A percentile compares a stretch with the other conserved stretches of the same genome.
Evolutionary conservation across 805 yeast species (phyloP).

Genomic region (Candida schatavii): DNA sequence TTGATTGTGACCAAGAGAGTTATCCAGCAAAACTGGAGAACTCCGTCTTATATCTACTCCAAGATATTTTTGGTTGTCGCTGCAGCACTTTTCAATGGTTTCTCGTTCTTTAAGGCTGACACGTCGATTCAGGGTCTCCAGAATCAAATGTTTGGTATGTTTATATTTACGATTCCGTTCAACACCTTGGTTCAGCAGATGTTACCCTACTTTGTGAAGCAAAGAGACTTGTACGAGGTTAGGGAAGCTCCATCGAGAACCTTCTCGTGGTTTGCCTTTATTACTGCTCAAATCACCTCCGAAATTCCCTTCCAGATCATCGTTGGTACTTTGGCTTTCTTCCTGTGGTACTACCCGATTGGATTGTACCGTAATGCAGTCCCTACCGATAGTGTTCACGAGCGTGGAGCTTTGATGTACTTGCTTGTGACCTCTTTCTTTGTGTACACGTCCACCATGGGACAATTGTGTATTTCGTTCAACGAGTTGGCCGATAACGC

Average conservation of each 20-base stretch:
- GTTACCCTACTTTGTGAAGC: conserved; percentile 42
- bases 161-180: conserved; percentile 42
- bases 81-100: conserved; percentile 67
- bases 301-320: conserved; percentile 48
- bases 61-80: conserved; percentile 54
- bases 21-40: conserved; percentile 47
- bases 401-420: conserved; percentile 41
- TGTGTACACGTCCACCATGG: conserved; percentile 26
- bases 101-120: conserved; percentile 63
- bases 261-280: conserved; percentile 42
- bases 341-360: conserved; percentile 63
- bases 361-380: conserved; percentile 48
- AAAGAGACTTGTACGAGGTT: conserved; percentile 46
- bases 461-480: conserved; percentile 28
- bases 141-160: conserved; percentile 58
- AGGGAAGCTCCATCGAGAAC: conserved; percentile 45
- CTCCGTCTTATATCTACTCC: conserved; percentile 59
- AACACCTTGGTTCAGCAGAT: conserved; percentile 39
- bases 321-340: conserved; percentile 40
- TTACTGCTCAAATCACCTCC: conserved; percentile 37
- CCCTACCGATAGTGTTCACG: conserved; percentile 36
- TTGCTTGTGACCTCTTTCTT: conserved; percentile 23
- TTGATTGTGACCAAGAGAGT: conserved; percentile 23
- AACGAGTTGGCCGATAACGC: conserved; percentile 33
- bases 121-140: conserved; percentile 59